phyloP scores from a whole-genome alignment of 805 yeast genomes.

The Candida morakotiae region DNA sequence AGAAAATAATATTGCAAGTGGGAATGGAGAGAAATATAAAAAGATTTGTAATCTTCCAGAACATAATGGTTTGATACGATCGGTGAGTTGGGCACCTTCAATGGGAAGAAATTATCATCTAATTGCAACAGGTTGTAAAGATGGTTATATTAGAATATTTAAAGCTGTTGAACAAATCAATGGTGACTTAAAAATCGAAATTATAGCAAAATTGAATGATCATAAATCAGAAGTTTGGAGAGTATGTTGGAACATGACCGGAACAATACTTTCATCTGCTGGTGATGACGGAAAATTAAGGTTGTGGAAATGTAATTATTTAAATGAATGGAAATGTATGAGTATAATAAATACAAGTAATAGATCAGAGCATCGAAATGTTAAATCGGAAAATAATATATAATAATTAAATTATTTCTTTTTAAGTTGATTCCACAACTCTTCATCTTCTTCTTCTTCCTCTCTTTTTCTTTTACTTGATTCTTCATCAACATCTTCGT shows the following conservation, averaged over 20 bases:
- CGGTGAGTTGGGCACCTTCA: constrained; percentile 94
- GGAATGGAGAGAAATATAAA: constrained; percentile 33
- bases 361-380: constrained; percentile 18
- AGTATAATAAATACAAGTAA: constrained; percentile 50
- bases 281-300: constrained; percentile 94
- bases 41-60: constrained; percentile 70
- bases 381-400: constrained; percentile 8
- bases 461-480: constrained; percentile 21
- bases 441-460: constrained; percentile 24
- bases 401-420: constrained; percentile 5
- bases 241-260: constrained; percentile 92
- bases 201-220: constrained; percentile 65
- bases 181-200: constrained; percentile 45
- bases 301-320: constrained; percentile 85
- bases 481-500: constrained; percentile 35
- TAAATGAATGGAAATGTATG: constrained; percentile 86
- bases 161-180: constrained; percentile 39
- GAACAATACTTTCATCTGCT: constrained; percentile 86
- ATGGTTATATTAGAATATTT: constrained; percentile 85
- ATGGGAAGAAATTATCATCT: constrained; percentile 88
- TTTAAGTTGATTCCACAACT: constrained; percentile 37
- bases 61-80: constrained; percentile 81
- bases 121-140: constrained; percentile 94
- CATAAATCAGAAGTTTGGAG: constrained; percentile 93
- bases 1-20: constrained; percentile 9